Percentiles rank a stretch among this genome's conserved stretches.
phyloP scores from a whole-genome alignment of 768 basidiomycete genomes.

The Mrakia blollopis region DNA sequence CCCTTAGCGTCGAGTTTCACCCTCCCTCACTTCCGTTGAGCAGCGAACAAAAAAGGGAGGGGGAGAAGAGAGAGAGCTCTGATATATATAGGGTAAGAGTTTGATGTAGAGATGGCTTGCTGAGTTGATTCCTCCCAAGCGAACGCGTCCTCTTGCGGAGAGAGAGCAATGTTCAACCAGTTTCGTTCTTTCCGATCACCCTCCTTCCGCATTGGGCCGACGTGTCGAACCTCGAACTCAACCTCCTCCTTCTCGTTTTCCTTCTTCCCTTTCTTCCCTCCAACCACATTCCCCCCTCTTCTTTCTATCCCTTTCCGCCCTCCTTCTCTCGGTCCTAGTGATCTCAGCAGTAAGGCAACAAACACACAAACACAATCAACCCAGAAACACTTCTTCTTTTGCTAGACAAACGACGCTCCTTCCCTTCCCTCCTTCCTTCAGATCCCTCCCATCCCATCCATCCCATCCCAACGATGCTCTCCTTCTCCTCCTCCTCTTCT shows the following conservation, averaged over 20 bases:
- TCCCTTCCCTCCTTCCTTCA: neutral
- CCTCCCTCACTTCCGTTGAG: too few relatives aligned
- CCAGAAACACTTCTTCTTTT: neutral
- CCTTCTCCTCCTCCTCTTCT: neutral
- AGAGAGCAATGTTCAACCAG: too few relatives aligned
- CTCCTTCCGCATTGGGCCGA: too few relatives aligned
- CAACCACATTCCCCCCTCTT: neutral
- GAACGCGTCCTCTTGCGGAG: too few relatives aligned
- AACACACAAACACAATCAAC: neutral
- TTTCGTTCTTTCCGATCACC: too few relatives aligned
- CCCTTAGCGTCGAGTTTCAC: too few relatives aligned
- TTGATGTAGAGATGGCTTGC: too few relatives aligned
- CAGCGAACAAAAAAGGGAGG: too few relatives aligned
- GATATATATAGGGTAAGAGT: too few relatives aligned
- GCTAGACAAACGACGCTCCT: constrained; percentile 8
- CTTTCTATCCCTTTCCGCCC: neutral
- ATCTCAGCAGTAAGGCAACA: neutral
- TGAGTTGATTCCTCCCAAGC: too few relatives aligned
- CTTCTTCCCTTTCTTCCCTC: neutral
- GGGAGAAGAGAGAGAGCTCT: too few relatives aligned
- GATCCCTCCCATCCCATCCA: neutral
- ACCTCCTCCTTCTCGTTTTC: neutral
- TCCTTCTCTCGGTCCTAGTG: neutral
- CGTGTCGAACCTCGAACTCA: neutral
- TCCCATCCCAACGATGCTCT: neutral